These are phyloP conservation scores for Arctostaphylos glauca DNA, from an alignment of 148 eudicot species.

Conservation along the genomic window DNA sequence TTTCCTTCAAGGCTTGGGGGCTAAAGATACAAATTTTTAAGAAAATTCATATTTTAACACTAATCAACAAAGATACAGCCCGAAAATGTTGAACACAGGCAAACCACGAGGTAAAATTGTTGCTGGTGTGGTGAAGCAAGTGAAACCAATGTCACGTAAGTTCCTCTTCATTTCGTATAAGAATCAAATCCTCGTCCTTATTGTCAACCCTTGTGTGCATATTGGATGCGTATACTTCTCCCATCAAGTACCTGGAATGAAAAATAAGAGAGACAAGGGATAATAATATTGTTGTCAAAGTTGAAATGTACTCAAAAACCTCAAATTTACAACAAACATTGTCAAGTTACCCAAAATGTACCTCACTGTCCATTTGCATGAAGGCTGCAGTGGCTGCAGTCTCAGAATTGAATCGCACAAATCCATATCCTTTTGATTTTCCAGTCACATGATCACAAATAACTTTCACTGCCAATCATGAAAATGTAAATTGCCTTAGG, in stretches of 20 bases:
- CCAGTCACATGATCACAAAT: constrained; percentile 66
- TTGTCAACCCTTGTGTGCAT: constrained; percentile 41
- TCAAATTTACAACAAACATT: not conserved
- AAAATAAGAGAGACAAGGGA: not conserved
- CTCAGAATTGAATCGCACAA: constrained; percentile 58
- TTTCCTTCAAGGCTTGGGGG: too few species aligned
- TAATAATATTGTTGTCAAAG: not conserved
- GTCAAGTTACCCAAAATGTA: constrained; percentile 18
- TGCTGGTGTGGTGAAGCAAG: not conserved
- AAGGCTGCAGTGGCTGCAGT: constrained; percentile 54
- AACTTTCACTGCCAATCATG: constrained; percentile 42
- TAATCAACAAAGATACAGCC: not conserved
- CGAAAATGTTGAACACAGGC: not conserved
- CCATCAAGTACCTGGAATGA: constrained; percentile 48
- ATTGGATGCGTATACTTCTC: constrained; percentile 52
- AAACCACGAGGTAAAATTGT: not conserved
- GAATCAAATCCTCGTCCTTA: not conserved
- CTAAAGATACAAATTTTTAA: too few species aligned
- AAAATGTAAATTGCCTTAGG: not conserved
- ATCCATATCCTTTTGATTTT: constrained; percentile 72
- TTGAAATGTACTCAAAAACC: not conserved
- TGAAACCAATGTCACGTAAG: not conserved
- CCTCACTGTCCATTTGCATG: constrained; percentile 62
- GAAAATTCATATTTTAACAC: not conserved
- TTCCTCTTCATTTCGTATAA: not conserved